A percentile compares a stretch with the other conserved stretches of the same genome.
phyloP scores from a whole-genome alignment of 257 asterid species.

The Fraxinus pennsylvanica region DNA sequence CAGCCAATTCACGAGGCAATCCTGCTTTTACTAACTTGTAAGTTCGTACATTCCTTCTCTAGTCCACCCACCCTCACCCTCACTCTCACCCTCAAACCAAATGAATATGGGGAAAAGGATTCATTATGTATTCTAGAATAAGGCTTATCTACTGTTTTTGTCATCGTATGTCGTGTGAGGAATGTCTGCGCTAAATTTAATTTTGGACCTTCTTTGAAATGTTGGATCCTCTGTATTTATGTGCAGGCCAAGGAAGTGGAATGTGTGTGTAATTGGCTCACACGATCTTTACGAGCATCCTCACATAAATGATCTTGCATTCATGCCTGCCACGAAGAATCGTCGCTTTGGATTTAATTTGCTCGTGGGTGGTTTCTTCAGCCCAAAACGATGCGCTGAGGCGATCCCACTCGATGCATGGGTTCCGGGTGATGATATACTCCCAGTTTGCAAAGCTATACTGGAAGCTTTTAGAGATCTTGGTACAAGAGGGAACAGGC shows the following conservation, averaged over 20 bases:
- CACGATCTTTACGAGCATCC: slow-evolving; percentile 99
- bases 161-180: too few species aligned
- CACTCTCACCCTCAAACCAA: background rate
- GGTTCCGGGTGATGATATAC: slow-evolving; percentile 88
- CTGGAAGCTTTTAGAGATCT: slow-evolving; percentile 88
- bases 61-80: background rate
- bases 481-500: slow-evolving; percentile 86
- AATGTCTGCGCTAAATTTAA: background rate
- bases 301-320: slow-evolving; percentile 93
- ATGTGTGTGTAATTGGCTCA: slow-evolving; percentile 87
- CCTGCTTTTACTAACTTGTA: slow-evolving; percentile 86
- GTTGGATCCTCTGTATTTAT: background rate
- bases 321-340: slow-evolving; percentile 82
- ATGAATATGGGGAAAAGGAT: background rate
- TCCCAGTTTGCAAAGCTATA: slow-evolving; percentile 77
- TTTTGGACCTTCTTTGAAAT: background rate
- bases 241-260: slow-evolving; percentile 98
- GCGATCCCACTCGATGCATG: slow-evolving; percentile 97
- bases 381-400: slow-evolving; percentile 89
- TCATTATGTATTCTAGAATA: background rate
- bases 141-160: background rate
- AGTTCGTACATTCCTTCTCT: slow-evolving; percentile 27
- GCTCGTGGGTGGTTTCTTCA: slow-evolving; percentile 94
- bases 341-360: slow-evolving; percentile 84
- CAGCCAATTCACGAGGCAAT: slow-evolving; percentile 82